phyloP scores from a whole-genome alignment of 495 filamentous ascomycete genomes.

The Oidiodendron maius region DNA sequence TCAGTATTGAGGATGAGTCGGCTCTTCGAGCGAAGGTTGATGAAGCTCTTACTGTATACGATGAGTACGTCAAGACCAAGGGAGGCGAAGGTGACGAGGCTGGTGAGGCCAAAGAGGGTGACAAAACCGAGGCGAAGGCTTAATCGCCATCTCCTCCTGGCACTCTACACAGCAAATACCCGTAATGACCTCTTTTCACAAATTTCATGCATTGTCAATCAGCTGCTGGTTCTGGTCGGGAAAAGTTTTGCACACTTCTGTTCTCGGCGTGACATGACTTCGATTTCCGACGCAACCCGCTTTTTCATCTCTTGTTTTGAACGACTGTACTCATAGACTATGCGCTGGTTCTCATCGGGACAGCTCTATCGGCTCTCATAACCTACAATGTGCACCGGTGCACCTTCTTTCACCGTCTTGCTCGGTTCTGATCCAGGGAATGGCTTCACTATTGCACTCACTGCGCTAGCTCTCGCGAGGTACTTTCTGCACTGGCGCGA shows the following conservation, averaged over 20 bases:
- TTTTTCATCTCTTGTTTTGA: constrained; percentile 6
- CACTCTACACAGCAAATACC: constrained; percentile 11
- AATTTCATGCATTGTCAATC: constrained; percentile 22
- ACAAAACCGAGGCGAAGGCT: constrained; percentile 53
- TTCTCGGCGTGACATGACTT: constrained; percentile 13
- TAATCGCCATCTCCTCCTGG: constrained; percentile 29
- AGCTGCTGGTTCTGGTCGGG: constrained; percentile 15
- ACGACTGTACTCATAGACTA: constrained; percentile 22
- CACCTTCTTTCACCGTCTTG: neutral
- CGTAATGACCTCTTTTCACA: constrained; percentile 21
- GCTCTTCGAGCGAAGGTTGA: constrained; percentile 92
- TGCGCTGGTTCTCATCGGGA: constrained; percentile 1
- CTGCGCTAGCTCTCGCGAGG: constrained; percentile 1
- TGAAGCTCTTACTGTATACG: constrained; percentile 93
- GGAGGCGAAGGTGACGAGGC: constrained; percentile 33
- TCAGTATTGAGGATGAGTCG: constrained; percentile 80
- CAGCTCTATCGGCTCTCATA: constrained; percentile 8
- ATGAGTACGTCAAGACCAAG: constrained; percentile 91
- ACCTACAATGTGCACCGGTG: neutral
- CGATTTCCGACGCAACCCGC: constrained; percentile 10
- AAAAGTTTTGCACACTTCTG: constrained; percentile 22
- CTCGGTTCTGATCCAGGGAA: neutral
- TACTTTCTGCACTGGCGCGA: constrained; percentile 1
- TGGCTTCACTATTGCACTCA: constrained; percentile 1
- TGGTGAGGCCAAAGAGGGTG: constrained; percentile 37